Evolutionary conservation across 192 early-diverging fungal species (phyloP).

Genomic region (Thamnidium elegans): DNA sequence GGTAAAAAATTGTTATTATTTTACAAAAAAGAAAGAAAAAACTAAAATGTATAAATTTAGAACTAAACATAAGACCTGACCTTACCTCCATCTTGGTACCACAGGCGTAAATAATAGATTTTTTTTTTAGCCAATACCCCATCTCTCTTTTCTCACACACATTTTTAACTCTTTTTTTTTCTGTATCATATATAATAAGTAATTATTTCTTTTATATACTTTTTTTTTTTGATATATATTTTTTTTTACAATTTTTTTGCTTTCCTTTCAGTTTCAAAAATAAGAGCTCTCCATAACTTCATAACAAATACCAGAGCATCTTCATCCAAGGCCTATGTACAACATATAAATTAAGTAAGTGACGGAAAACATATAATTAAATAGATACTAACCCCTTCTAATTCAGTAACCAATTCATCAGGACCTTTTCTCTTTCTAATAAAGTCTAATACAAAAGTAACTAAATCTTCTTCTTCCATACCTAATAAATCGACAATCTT

Average conservation of each 20-base stretch:
- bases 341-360: no score
- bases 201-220: not conserved
- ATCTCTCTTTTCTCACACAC: not conserved
- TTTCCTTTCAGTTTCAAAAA: conserved; percentile 76
- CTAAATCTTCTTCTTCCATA: conserved; percentile 73
- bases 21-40: not conserved
- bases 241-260: conserved; percentile 10
- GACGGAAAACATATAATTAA: no score
- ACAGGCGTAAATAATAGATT: not conserved
- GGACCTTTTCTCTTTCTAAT: conserved; percentile 66
- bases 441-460: conserved; percentile 74
- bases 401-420: conserved; percentile 67
- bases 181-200: not conserved
- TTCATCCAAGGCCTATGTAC: conserved; percentile 86
- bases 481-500: conserved; percentile 81
- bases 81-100: conserved; percentile 77
- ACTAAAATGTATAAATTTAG: conserved; percentile 32
- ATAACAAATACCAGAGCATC: conserved; percentile 85
- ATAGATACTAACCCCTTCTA: conserved; percentile 73
- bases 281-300: conserved; percentile 85
- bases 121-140: conserved; percentile 8
- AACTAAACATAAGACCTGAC: conserved; percentile 83
- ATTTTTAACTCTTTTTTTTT: no score
- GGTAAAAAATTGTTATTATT: conserved; percentile 43
- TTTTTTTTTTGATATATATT: not conserved